A percentile compares a stretch with the other conserved stretches of the same genome.
phyloP scores from a whole-genome alignment of 2,329 filamentous ascomycete genomes.

The Penicillium oxalicum region DNA sequence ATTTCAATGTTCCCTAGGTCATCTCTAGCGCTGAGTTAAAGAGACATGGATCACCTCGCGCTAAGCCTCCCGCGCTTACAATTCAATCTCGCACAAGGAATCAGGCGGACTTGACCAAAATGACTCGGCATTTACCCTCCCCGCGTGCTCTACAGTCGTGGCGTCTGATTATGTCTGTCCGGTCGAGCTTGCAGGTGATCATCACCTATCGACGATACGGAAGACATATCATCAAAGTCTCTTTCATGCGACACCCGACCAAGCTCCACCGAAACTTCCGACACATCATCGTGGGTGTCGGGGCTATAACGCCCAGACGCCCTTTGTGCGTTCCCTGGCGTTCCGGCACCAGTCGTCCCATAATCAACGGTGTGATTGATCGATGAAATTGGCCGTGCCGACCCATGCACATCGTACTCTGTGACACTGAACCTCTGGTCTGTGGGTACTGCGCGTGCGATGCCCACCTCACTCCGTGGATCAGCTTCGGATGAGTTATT shows the following conservation, averaged over 20 bases:
- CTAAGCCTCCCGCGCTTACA: background rate
- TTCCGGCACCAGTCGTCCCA: background rate
- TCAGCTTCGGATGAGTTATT: slow-evolving; percentile 1
- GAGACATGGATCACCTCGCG: too few species aligned
- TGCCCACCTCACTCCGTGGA: slow-evolving; percentile 7
- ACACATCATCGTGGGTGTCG: slow-evolving; percentile 21
- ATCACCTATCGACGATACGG: slow-evolving; percentile 28
- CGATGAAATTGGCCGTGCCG: slow-evolving; percentile 7
- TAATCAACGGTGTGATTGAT: background rate
- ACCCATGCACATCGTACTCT: slow-evolving; percentile 5
- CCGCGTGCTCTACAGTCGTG: background rate
- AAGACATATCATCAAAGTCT: slow-evolving; percentile 27
- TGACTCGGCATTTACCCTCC: too few species aligned
- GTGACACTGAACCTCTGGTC: slow-evolving; percentile 10
- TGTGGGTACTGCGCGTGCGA: slow-evolving; percentile 9
- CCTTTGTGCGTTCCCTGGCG: slow-evolving; percentile 9
- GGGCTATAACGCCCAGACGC: slow-evolving; percentile 17
- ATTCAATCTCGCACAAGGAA: background rate
- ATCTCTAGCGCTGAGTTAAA: too few species aligned
- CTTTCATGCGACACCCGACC: slow-evolving; percentile 4
- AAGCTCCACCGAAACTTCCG: slow-evolving; percentile 22
- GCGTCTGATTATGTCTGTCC: background rate
- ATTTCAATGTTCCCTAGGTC: too few species aligned
- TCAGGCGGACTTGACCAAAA: background rate
- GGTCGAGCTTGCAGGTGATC: background rate